Conservation (phyloP, 768 basidiomycete species). For the Auricularia heimuer region DNA sequence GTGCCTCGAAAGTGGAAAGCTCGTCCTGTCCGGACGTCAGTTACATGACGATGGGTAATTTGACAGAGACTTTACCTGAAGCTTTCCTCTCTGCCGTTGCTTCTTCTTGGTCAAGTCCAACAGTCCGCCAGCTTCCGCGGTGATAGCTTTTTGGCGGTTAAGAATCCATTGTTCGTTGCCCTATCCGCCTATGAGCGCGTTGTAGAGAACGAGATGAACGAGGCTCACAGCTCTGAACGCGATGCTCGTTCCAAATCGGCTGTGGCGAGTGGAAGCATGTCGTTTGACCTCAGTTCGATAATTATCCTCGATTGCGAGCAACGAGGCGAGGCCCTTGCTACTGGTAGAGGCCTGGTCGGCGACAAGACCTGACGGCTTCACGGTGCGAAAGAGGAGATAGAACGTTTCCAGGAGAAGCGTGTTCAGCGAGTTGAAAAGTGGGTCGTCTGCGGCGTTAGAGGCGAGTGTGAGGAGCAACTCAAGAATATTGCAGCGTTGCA, state of each 20-base stretch:
- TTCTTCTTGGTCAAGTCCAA: conserved; percentile 63
- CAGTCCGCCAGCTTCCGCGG: conserved; percentile 52
- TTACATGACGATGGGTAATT: background rate
- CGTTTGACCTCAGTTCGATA: conserved; percentile 47
- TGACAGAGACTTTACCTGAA: conserved; percentile 13
- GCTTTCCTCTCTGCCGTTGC: conserved; percentile 42
- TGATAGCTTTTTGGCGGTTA: conserved; percentile 77
- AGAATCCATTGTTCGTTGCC: conserved; percentile 43
- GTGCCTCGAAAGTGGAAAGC: conserved; percentile 54
- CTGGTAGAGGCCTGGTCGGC: conserved; percentile 35
- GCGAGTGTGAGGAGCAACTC: conserved; percentile 80
- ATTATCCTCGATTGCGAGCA: conserved; percentile 70
- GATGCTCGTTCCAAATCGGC: conserved; percentile 94
- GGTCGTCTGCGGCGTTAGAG: conserved; percentile 61
- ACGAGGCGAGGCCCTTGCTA: conserved; percentile 50
- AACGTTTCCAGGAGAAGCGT: conserved; percentile 87
- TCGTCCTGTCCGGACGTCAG: conserved; percentile 36
- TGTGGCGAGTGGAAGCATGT: conserved; percentile 68
- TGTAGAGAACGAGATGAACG: background rate
- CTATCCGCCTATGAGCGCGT: conserved; percentile 9
- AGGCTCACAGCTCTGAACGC: conserved; percentile 26
- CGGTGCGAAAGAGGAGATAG: conserved; percentile 78
- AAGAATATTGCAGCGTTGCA: conserved; percentile 63
- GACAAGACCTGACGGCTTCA: conserved; percentile 46
- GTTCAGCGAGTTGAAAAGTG: conserved; percentile 80